Conservation (phyloP, 2,329 filamentous ascomycete genomes). For the Chaetomiaceae sp. region DNA sequence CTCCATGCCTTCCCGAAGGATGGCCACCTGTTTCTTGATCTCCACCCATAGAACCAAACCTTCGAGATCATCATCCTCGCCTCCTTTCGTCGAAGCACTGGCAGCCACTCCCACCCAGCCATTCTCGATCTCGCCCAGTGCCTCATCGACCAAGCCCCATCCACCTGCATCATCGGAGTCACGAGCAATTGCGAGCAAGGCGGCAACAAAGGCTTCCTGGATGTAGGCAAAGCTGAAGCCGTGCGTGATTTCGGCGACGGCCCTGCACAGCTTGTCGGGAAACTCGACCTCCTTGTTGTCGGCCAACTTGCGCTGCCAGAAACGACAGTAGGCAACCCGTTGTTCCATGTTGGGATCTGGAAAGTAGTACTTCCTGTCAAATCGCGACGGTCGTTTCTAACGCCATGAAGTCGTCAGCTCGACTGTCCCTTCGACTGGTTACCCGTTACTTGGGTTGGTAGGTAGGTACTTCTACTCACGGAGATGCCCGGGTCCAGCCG, state of each 20-base stretch:
- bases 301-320: slow-evolving; percentile 54
- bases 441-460: not conserved
- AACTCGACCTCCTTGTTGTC: slow-evolving; percentile 55
- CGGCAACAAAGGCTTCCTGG: slow-evolving; percentile 62
- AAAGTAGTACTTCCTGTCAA: slow-evolving; percentile 63
- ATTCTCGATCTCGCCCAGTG: slow-evolving; percentile 15
- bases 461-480: slow-evolving; percentile 26
- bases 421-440: not conserved
- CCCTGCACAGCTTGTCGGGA: slow-evolving; percentile 49
- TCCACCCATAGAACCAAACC: slow-evolving; percentile 52
- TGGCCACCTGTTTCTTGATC: slow-evolving; percentile 57
- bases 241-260: slow-evolving; percentile 56
- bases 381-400: slow-evolving; percentile 57
- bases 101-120: slow-evolving; percentile 31
- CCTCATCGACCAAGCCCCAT: not conserved
- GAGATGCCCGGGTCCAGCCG: slow-evolving; percentile 60
- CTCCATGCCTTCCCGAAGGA: slow-evolving; percentile 54
- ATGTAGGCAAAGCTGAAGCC: slow-evolving; percentile 66
- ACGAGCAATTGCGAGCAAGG: slow-evolving; percentile 52
- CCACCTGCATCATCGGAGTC: slow-evolving; percentile 11
- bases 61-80: slow-evolving; percentile 35
- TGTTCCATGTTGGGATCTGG: slow-evolving; percentile 50
- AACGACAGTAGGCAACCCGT: slow-evolving; percentile 53
- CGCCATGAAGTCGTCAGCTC: not conserved
- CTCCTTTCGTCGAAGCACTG: not conserved